phyloP scores from a whole-genome alignment of 768 basidiomycete species.

The Lactifluus subvellereus region DNA sequence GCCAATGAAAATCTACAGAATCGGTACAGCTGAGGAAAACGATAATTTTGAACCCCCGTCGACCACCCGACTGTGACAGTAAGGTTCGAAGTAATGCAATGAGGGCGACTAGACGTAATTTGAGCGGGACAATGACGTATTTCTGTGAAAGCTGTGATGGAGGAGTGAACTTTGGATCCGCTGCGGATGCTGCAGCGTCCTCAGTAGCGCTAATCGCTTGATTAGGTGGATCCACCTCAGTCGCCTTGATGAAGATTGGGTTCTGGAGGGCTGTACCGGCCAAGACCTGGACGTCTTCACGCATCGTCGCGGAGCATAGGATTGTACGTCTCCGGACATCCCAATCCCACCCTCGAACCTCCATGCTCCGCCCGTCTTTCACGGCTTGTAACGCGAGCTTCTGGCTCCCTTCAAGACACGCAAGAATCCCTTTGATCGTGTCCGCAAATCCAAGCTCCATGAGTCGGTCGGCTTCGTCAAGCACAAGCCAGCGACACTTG shows the following conservation, averaged over 20 bases:
- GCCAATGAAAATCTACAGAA: slow-evolving; percentile 97
- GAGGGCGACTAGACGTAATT: slow-evolving; percentile 88
- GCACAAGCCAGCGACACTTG: slow-evolving; percentile 91
- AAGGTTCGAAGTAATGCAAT: slow-evolving; percentile 79
- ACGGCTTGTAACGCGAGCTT: slow-evolving; percentile 66
- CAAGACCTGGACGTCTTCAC: slow-evolving; percentile 90
- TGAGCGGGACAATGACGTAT: slow-evolving; percentile 84
- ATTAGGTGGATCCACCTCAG: slow-evolving; percentile 39
- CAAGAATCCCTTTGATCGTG: slow-evolving; percentile 84
- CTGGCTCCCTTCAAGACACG: slow-evolving; percentile 76
- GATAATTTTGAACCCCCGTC: slow-evolving; percentile 66
- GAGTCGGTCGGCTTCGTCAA: slow-evolving; percentile 94
- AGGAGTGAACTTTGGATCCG: slow-evolving; percentile 71
- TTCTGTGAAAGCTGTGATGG: slow-evolving; percentile 92
- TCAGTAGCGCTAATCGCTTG: slow-evolving; percentile 28
- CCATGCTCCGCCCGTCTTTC: slow-evolving; percentile 57
- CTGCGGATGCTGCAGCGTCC: slow-evolving; percentile 23
- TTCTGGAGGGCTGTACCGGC: slow-evolving; percentile 75
- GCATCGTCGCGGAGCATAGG: slow-evolving; percentile 94
- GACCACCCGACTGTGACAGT: slow-evolving; percentile 53
- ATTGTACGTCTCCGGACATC: slow-evolving; percentile 70
- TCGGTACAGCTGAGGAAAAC: slow-evolving; percentile 97
- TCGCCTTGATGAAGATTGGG: slow-evolving; percentile 80
- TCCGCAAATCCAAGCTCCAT: slow-evolving; percentile 99
- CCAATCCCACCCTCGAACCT: slow-evolving; percentile 88